phyloP scores from a whole-genome alignment of 2,329 filamentous ascomycete genomes.

The Exophiala dermatitidis region DNA sequence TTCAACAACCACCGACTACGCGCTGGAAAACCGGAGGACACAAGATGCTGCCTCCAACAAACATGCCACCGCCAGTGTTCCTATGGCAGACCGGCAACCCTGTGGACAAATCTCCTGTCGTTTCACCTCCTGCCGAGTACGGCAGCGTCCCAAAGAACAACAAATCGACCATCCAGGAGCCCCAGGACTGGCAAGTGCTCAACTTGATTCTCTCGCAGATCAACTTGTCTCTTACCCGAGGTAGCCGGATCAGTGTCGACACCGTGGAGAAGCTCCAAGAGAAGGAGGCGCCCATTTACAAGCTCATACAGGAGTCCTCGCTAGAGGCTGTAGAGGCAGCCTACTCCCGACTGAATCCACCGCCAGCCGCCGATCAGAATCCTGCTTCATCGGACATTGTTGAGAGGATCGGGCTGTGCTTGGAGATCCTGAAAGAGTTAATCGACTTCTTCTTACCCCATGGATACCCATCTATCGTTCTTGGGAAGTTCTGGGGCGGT shows the following conservation, averaged over 20 bases:
- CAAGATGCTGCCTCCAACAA: not conserved
- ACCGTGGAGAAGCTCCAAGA: not conserved
- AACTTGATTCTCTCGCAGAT: not conserved
- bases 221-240: not conserved
- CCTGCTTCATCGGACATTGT: not conserved
- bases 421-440: not conserved
- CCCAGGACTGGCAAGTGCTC: not conserved
- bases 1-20: not conserved
- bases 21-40: not conserved
- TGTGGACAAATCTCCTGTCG: not conserved
- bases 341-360: not conserved
- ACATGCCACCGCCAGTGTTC: not conserved
- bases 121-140: not conserved
- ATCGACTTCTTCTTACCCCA: conserved; percentile 1
- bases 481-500: conserved; percentile 2
- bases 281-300: not conserved
- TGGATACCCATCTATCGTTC: not conserved
- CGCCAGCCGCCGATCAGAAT: not conserved
- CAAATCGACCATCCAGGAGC: not conserved
- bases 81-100: not conserved
- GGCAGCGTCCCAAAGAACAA: not conserved
- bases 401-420: not conserved
- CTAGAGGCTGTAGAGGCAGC: not conserved
- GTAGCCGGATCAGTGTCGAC: not conserved
- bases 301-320: not conserved